Percentiles rank a stretch among this genome's conserved stretches.
Evolutionary conservation across 2,329 filamentous ascomycete genomes (phyloP).

Genomic region (Lasiodiplodia sp.): DNA sequence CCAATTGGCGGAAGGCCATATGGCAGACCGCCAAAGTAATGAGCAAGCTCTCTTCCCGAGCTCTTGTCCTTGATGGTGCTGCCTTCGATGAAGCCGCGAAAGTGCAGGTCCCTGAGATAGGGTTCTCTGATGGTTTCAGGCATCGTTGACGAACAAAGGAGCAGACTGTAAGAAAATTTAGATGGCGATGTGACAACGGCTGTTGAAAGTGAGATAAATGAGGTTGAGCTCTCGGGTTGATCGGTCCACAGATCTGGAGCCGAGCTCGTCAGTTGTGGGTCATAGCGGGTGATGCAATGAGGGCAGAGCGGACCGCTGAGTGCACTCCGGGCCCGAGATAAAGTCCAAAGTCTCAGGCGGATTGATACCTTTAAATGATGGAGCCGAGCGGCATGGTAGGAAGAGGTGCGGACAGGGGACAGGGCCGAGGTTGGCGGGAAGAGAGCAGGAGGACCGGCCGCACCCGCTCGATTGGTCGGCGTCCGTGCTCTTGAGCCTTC

Average conservation of each 20-base stretch:
- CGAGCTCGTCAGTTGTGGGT: slow-evolving; percentile 12
- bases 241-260: slow-evolving; percentile 23
- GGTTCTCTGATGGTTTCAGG: slow-evolving; percentile 33
- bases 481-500: not conserved
- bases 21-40: slow-evolving; percentile 64
- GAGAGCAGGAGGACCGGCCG: not conserved
- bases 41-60: slow-evolving; percentile 48
- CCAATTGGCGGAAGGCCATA: slow-evolving; percentile 61
- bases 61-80: slow-evolving; percentile 50
- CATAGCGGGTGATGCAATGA: not conserved
- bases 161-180: not conserved
- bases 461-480: not conserved
- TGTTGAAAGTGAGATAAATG: not conserved
- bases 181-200: not conserved
- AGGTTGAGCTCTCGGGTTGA: not conserved
- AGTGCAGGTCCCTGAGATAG: slow-evolving; percentile 47
- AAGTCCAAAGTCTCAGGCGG: not conserved
- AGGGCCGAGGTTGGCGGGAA: slow-evolving; percentile 27
- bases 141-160: not conserved
- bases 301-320: not conserved
- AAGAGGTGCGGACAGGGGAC: not conserved
- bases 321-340: not conserved
- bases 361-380: not conserved
- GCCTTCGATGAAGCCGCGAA: slow-evolving; percentile 60
- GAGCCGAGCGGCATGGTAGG: not conserved